A percentile compares a stretch with the other conserved stretches of the same genome.
Evolutionary conservation across 768 basidiomycete species (phyloP).

Genomic region (Pholiota molesta): DNA sequence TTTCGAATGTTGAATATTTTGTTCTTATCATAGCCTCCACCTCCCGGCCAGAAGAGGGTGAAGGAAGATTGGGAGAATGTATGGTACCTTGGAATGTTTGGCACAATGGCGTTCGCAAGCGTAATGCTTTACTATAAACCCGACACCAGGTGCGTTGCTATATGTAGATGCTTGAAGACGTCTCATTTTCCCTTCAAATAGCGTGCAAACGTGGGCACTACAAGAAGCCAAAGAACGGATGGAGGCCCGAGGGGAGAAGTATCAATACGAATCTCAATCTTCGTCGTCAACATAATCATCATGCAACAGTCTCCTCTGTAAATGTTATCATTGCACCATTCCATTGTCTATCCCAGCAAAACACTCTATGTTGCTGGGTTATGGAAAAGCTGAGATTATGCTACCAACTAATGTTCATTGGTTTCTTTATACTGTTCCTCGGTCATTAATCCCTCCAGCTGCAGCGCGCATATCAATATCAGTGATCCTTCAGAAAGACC

Average conservation of each 20-base stretch:
- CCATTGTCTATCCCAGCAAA: neutral
- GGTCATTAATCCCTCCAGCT: slow-evolving; percentile 75
- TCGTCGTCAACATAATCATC: slow-evolving; percentile 26
- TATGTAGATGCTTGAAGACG: neutral
- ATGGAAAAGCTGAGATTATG: neutral
- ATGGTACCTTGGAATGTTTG: slow-evolving; percentile 93
- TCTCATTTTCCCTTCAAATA: slow-evolving; percentile 30
- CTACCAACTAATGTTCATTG: slow-evolving; percentile 33
- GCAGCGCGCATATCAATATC: slow-evolving; percentile 1
- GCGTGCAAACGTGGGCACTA: slow-evolving; percentile 92
- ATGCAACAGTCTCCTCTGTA: slow-evolving; percentile 8
- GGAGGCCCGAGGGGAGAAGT: slow-evolving; percentile 91
- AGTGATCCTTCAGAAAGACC: neutral
- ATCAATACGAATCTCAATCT: slow-evolving; percentile 72
- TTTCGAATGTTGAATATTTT: neutral
- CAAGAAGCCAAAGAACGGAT: slow-evolving; percentile 87
- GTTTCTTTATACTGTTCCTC: slow-evolving; percentile 70
- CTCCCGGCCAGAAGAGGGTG: slow-evolving; percentile 82
- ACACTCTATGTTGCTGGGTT: neutral
- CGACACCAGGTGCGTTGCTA: slow-evolving; percentile 77
- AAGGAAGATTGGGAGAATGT: slow-evolving; percentile 91
- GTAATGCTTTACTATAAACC: slow-evolving; percentile 91
- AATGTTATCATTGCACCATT: slow-evolving; percentile 6
- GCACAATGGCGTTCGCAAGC: slow-evolving; percentile 74
- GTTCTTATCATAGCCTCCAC: slow-evolving; percentile 55